These are phyloP conservation scores for Colletotrichum spinosum DNA, from an alignment of 2,329 filamentous ascomycete genomes.

Conservation along the genomic window DNA sequence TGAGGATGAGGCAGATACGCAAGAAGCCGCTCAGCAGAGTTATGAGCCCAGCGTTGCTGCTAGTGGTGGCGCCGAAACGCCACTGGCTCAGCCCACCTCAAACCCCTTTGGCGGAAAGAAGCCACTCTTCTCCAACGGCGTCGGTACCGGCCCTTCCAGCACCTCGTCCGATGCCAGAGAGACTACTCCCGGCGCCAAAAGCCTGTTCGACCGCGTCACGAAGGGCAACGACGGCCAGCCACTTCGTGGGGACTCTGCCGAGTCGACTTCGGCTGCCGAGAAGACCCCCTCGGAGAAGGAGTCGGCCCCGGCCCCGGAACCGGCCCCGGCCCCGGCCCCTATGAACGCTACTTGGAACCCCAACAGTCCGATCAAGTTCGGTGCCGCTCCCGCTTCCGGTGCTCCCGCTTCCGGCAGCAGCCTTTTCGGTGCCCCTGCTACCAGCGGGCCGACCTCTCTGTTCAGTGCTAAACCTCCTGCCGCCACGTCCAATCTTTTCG, in stretches of 20 bases:
- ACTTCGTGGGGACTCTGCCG: conserved; percentile 49
- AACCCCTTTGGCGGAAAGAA: conserved; percentile 48
- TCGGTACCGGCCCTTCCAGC: conserved; percentile 46
- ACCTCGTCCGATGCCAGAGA: conserved; percentile 56
- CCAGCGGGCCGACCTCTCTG: conserved; percentile 46
- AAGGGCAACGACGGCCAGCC: conserved; percentile 63
- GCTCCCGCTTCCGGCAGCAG: conserved; percentile 37
- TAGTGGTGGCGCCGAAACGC: conserved; percentile 55
- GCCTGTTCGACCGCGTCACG: conserved; percentile 67
- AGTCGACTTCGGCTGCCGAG: conserved; percentile 46
- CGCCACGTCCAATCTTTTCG: conserved; percentile 49
- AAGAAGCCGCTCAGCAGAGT: conserved; percentile 56
- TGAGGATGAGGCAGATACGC: conserved; percentile 54
- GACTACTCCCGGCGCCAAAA: conserved; percentile 56
- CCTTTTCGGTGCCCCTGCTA: conserved; percentile 40
- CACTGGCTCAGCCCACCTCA: conserved; percentile 49
- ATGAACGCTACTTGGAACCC: conserved; percentile 62
- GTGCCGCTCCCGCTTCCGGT: conserved; percentile 44
- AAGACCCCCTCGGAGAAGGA: conserved; percentile 53
- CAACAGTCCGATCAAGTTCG: conserved; percentile 66
- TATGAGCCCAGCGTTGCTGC: conserved; percentile 57
- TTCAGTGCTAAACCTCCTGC: conserved; percentile 52
- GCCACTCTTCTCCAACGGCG: conserved; percentile 34
- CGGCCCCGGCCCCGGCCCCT: conserved; percentile 39
- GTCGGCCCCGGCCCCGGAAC: conserved; percentile 38